phyloP scores from a whole-genome alignment of 176 grass and related monocot genomes.

The Guadua angustifolia region DNA sequence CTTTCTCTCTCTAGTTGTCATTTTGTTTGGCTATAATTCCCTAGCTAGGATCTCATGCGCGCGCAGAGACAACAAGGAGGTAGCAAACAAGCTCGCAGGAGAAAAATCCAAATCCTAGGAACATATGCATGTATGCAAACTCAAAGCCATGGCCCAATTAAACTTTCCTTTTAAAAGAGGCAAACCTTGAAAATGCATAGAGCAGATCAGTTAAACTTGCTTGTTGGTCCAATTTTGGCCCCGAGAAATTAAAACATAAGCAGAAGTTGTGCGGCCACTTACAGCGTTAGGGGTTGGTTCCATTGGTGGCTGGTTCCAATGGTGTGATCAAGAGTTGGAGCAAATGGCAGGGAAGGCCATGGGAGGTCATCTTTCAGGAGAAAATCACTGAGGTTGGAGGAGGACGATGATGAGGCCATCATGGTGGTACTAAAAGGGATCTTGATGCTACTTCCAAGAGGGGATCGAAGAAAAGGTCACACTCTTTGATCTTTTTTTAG shows the following conservation, averaged over 20 bases:
- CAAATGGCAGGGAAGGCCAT: constrained; percentile 46
- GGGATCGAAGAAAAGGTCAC: constrained; percentile 35
- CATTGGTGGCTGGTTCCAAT: constrained; percentile 48
- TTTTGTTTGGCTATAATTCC: constrained; percentile 75
- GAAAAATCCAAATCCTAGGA: constrained; percentile 95
- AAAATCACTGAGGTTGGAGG: constrained; percentile 47
- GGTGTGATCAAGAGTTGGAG: constrained; percentile 31
- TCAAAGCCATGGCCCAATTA: not conserved
- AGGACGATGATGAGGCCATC: constrained; percentile 54
- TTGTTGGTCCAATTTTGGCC: not conserved
- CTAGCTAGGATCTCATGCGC: constrained; percentile 58
- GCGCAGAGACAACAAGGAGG: constrained; percentile 57
- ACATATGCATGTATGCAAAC: constrained; percentile 31
- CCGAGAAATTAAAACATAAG: not conserved
- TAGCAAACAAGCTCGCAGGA: constrained; percentile 59
- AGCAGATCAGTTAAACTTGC: not conserved
- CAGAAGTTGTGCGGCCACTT: constrained; percentile 15
- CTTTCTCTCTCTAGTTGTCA: constrained; percentile 43
- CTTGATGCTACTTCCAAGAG: constrained; percentile 56
- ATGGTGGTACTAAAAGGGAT: constrained; percentile 54
- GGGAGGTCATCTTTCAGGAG: constrained; percentile 55
- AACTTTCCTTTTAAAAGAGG: not conserved
- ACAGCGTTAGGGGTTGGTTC: constrained; percentile 43
- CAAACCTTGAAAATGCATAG: not conserved
- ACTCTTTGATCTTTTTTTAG: constrained; percentile 52